phyloP scores from a whole-genome alignment of 2,329 filamentous ascomycete species.

The Helotiales sp. region DNA sequence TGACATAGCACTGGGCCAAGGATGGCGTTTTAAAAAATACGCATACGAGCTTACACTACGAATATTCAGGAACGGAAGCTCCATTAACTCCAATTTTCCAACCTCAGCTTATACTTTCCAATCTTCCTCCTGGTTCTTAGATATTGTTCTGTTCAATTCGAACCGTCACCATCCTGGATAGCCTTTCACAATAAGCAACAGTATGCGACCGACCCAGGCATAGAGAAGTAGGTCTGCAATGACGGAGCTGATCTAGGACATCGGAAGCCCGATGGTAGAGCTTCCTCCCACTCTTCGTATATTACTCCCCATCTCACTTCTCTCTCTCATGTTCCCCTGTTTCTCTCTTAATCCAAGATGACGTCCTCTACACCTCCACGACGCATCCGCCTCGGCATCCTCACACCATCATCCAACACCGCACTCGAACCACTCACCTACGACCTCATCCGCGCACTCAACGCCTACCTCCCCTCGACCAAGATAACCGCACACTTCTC shows the following conservation, averaged over 20 bases:
- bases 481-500: slow-evolving; percentile 44
- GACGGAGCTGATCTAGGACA: neutral
- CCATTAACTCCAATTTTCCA: neutral
- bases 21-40: neutral
- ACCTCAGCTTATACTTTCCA: no score
- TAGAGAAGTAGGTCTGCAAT: neutral
- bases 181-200: neutral
- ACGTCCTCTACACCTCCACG: neutral
- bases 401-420: slow-evolving; percentile 46
- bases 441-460: slow-evolving; percentile 34
- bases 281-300: neutral
- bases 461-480: slow-evolving; percentile 27
- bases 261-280: neutral
- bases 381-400: slow-evolving; percentile 38
- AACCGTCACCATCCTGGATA: neutral
- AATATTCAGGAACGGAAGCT: neutral
- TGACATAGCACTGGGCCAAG: no score
- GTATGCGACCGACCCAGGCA: no score
- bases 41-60: neutral
- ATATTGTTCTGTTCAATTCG: neutral
- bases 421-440: slow-evolving; percentile 44
- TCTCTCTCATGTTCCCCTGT: neutral
- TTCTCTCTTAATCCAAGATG: neutral
- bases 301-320: neutral
- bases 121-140: neutral